Evolutionary conservation across 2,329 filamentous ascomycete genomes (phyloP).

Genomic region (Chaetomium olivaceum): DNA sequence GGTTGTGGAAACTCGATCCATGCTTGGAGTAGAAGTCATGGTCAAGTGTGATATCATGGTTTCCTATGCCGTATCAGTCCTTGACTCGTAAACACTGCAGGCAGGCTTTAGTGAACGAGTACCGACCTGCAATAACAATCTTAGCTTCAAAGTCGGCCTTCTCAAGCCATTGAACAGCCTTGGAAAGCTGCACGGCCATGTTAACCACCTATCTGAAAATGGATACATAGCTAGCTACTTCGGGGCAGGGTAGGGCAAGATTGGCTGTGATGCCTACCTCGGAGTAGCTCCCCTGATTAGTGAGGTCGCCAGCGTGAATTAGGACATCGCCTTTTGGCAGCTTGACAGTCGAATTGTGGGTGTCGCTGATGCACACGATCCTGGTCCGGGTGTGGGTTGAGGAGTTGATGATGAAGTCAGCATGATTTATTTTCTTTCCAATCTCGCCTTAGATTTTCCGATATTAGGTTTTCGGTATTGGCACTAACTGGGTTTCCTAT

Average conservation of each 20-base stretch:
- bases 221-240: neutral
- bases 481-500: neutral
- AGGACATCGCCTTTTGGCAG: constrained; percentile 72
- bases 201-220: constrained; percentile 9
- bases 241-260: neutral
- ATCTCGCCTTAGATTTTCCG: neutral
- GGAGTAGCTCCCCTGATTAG: constrained; percentile 65
- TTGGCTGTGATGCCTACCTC: constrained; percentile 43
- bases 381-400: constrained; percentile 51
- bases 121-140: constrained; percentile 66
- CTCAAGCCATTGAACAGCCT: constrained; percentile 66
- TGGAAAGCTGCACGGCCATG: constrained; percentile 49
- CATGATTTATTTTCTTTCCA: constrained; percentile 1
- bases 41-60: constrained; percentile 75
- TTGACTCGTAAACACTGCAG: too few relatives aligned
- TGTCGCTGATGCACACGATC: constrained; percentile 76
- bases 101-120: neutral
- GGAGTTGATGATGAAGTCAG: constrained; percentile 9
- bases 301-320: constrained; percentile 75
- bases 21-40: constrained; percentile 58
- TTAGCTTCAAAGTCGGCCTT: constrained; percentile 68
- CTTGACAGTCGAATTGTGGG: constrained; percentile 66
- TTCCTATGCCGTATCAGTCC: constrained; percentile 51
- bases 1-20: constrained; percentile 57
- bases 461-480: neutral